Base-by-base conservation (phyloP, 2,329 filamentous ascomycete species). In the Ramularia endophylla region DNA sequence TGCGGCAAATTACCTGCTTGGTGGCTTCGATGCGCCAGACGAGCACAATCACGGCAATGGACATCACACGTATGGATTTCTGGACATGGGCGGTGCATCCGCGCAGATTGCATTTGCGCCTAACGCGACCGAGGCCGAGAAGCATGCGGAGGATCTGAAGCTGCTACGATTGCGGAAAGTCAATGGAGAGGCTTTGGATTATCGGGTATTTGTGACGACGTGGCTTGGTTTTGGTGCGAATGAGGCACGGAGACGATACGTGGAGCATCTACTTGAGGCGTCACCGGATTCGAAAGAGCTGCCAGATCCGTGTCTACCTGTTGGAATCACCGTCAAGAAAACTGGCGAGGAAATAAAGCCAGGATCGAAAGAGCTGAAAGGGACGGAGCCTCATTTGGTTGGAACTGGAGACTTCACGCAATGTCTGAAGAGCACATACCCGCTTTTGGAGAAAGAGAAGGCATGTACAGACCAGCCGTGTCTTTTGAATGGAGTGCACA, bases 211-310 rank as follows among this genome's bases (percentile, higher is more conserved):
- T 61, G 89, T 94, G 0, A 89, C 90, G 1, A 95, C 92, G 0
- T 98, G 92, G 92, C 74, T 98, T 5, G 90, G 90, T 0, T 98
- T 95, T 59, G 92, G 92, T n/a, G 90, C 94, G 20, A 92, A 95
- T 51, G 83, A 95, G 67, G 92, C 94, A 4, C 80, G 92, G 34
- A 74, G 83, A 53, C 77, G 89, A 42, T 98, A 94, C 56, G 71
- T 97, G n/a, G 74, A 88, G 46, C 72, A 77, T 3, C 66, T 98
- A n/a, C 63, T 83, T 41, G 78, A 85, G 25, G 74, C 80, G 1
- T 83, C 81, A 48, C 72, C 73, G 8, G 33, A 15, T n/a, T 68
- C 73, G 5, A 85, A 92, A 52, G 87, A 94, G 54, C 69, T 95
- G 0, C 87, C 87, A 0, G 94, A 98, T 61, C 92, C 94, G 2